These are phyloP conservation scores for Sporopachydermia lactativora DNA, from an alignment of 805 yeast genomes.

Conservation along the genomic window DNA sequence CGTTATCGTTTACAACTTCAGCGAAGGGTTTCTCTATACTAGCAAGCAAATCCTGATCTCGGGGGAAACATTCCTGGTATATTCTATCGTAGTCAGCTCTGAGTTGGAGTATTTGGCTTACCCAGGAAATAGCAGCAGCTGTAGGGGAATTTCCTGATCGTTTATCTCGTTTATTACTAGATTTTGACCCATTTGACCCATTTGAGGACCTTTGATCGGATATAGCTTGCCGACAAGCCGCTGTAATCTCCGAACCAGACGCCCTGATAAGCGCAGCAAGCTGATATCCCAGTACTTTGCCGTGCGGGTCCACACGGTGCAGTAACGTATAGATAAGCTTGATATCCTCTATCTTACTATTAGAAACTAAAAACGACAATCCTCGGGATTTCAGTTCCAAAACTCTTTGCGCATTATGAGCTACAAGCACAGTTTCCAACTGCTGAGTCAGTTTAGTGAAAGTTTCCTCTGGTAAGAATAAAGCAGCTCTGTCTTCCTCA, in stretches of 20 bases:
- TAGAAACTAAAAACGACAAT: slow-evolving; percentile 38
- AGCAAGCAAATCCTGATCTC: slow-evolving; percentile 34
- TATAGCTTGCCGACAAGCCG: slow-evolving; percentile 9
- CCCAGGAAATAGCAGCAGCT: slow-evolving; percentile 54
- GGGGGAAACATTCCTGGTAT: slow-evolving; percentile 32
- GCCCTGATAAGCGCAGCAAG: slow-evolving; percentile 30
- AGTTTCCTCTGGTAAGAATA: slow-evolving; percentile 41
- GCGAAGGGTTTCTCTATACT: slow-evolving; percentile 48
- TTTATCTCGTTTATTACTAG: slow-evolving; percentile 18
- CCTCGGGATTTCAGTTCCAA: slow-evolving; percentile 42
- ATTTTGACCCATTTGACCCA: slow-evolving; percentile 13
- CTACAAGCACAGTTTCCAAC: slow-evolving; percentile 45
- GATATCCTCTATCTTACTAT: slow-evolving; percentile 30
- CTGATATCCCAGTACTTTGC: slow-evolving; percentile 33
- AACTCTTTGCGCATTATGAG: slow-evolving; percentile 40
- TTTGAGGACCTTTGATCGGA: slow-evolving; percentile 10
- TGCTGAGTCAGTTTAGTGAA: slow-evolving; percentile 37
- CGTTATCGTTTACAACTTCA: slow-evolving; percentile 39
- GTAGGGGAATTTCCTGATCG: slow-evolving; percentile 18
- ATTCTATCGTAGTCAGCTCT: slow-evolving; percentile 38
- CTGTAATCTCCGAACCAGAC: slow-evolving; percentile 29
- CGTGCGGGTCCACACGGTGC: slow-evolving; percentile 38
- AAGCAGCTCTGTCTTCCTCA: slow-evolving; percentile 43
- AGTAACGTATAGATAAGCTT: slow-evolving; percentile 34
- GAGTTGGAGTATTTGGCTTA: slow-evolving; percentile 37